phyloP scores from a whole-genome alignment of 441 rosid genomes.

The Mallotus japonicus region DNA sequence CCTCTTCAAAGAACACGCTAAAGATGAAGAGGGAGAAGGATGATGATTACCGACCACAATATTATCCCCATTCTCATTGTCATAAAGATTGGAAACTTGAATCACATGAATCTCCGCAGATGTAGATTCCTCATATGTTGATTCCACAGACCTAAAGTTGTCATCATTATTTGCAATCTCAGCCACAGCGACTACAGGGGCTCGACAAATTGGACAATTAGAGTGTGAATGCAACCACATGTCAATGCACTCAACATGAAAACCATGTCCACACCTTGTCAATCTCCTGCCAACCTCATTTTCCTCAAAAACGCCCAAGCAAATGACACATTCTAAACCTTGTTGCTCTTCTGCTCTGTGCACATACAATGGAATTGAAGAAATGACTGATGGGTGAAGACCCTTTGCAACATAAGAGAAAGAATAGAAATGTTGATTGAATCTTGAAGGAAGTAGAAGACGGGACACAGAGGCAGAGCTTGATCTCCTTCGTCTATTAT shows the following conservation, averaged over 20 bases:
- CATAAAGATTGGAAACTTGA: slow-evolving; percentile 22
- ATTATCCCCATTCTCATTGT: slow-evolving; percentile 14
- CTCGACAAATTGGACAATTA: slow-evolving; percentile 69
- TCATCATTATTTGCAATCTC: slow-evolving; percentile 20
- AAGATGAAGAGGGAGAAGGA: slow-evolving; percentile 26
- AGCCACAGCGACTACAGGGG: slow-evolving; percentile 34
- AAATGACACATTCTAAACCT: slow-evolving; percentile 60
- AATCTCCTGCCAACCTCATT: slow-evolving; percentile 57
- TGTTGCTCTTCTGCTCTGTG: slow-evolving; percentile 27
- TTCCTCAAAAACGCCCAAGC: slow-evolving; percentile 61
- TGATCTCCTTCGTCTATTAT: slow-evolving; percentile 19
- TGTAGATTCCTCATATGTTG: slow-evolving; percentile 17
- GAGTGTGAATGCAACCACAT: slow-evolving; percentile 73
- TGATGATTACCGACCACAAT: slow-evolving; percentile 14
- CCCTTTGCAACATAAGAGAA: slow-evolving; percentile 39
- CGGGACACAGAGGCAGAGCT: slow-evolving; percentile 28
- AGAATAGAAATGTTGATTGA: slow-evolving; percentile 31
- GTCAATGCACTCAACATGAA: slow-evolving; percentile 76
- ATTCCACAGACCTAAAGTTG: slow-evolving; percentile 11
- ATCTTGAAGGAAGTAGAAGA: slow-evolving; percentile 27
- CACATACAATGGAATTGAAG: slow-evolving; percentile 69
- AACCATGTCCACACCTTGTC: slow-evolving; percentile 59
- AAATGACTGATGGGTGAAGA: slow-evolving; percentile 51
- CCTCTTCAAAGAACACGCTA: slow-evolving; percentile 53
- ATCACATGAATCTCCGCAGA: slow-evolving; percentile 24